Base-by-base conservation (phyloP, 306 rosid species). In the Sesbania bispinosa region DNA sequence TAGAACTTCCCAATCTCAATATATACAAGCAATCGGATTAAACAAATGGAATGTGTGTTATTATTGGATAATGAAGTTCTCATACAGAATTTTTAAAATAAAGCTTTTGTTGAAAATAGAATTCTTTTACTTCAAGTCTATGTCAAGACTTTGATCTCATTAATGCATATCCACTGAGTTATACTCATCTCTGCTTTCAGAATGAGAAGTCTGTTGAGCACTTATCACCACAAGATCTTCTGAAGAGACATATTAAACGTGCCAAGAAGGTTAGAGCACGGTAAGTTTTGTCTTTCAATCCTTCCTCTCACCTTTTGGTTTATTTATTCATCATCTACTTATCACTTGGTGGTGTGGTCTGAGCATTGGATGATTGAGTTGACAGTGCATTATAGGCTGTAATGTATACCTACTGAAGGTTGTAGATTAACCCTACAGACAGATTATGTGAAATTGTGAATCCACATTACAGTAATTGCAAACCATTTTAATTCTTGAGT, bases 251-350 rank as follows among this genome's bases (percentile, higher is more conserved):
- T 74, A 75, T 91, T 75, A 79, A 63, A 57, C 91, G 90, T 41
- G 99, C 99, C n/a, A 94, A 88, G 80, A 83, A 38, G 74, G 91
- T 94, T 79, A 86, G 97, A 82, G 85, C 90, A 35, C 83, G 82
- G 99, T 90, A 80, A 71, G 80, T 55, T 65, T 43, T 11, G 23
- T 24, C n/a, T 48, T 62, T 53, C 10, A 38, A 19, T 35, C 11
- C 33, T 46, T 18, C 53, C 58, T 80, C 57, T 55, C 35, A n/a
- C 24, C 70, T 5, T 27, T 5, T 73, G 32, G 47, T 73, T 51
- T 58, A 23, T 69, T 38, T 33, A 20, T 70, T 57, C 74, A 58
- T 42, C 53, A 24, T 41, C 55, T 52, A 33, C 13, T 32, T 67
- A 24, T 45, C 18, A 18, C 42, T 43, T n/a, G n/a, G n/a, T n/a